phyloP scores from a whole-genome alignment of 805 yeast species.

The Ogataea salicorniae region DNA sequence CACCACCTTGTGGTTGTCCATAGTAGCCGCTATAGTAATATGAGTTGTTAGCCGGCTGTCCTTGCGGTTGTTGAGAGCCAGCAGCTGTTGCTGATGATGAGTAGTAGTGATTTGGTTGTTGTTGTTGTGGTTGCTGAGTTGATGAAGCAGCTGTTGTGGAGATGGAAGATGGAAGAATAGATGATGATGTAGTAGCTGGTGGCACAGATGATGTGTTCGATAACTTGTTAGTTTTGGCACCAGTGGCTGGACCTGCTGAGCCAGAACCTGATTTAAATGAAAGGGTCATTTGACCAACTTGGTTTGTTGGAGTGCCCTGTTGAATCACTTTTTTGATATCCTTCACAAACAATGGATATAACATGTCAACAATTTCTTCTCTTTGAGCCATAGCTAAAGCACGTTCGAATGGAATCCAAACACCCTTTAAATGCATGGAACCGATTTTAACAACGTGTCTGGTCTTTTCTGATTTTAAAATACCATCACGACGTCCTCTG shows the following conservation, averaged over 20 bases:
- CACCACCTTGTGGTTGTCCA: constrained; percentile 1
- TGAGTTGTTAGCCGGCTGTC: constrained; percentile 3
- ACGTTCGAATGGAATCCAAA: constrained; percentile 67
- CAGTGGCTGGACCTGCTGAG: background rate
- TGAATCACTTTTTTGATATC: constrained; percentile 44
- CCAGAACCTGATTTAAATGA: constrained; percentile 10
- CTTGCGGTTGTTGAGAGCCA: constrained; percentile 4
- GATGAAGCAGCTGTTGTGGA: too few species aligned
- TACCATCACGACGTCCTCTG: constrained; percentile 67
- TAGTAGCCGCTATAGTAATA: constrained; percentile 15
- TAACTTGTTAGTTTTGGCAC: background rate
- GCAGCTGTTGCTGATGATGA: background rate
- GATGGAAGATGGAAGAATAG: too few species aligned
- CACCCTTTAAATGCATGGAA: constrained; percentile 67
- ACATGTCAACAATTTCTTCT: constrained; percentile 52
- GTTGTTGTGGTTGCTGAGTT: background rate
- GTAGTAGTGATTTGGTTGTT: constrained; percentile 11
- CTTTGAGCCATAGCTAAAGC: constrained; percentile 62
- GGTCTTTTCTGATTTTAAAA: constrained; percentile 56
- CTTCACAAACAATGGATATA: constrained; percentile 54
- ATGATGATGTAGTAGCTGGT: background rate
- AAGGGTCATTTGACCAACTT: constrained; percentile 19
- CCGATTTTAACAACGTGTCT: constrained; percentile 66
- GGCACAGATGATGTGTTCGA: background rate
- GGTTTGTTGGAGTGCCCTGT: constrained; percentile 27